These are phyloP conservation scores for Diaporthe sp. DNA, from an alignment of 2,329 filamentous ascomycete genomes.

Conservation along the genomic window DNA sequence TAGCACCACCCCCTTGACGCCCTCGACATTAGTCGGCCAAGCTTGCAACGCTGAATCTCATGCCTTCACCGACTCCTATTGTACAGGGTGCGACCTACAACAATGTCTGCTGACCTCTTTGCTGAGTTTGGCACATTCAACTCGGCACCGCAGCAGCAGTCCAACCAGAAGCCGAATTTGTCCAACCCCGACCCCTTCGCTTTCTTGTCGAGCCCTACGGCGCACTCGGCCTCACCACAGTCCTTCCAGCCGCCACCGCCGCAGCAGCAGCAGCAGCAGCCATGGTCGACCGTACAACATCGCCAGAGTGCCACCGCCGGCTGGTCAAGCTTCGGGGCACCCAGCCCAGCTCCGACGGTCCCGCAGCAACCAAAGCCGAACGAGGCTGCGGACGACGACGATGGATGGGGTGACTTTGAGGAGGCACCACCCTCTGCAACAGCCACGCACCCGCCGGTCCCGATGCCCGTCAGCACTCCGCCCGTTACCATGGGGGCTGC, in stretches of 20 bases:
- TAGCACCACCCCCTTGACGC: constrained; percentile 1
- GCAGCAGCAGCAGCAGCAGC: constrained; percentile 18
- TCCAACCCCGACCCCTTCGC: constrained; percentile 50
- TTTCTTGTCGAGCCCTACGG: constrained; percentile 46
- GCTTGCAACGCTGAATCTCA: constrained; percentile 25
- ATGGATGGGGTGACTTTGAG: constrained; percentile 79
- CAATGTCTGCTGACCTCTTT: constrained; percentile 76
- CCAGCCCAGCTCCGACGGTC: neutral
- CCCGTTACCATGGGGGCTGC: constrained; percentile 24
- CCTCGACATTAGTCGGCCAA: constrained; percentile 3
- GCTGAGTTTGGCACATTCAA: constrained; percentile 71
- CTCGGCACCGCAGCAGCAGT: constrained; percentile 48
- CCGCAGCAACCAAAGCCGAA: constrained; percentile 33
- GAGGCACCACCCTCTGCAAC: constrained; percentile 57
- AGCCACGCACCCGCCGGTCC: constrained; percentile 38
- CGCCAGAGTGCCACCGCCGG: constrained; percentile 38
- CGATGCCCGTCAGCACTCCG: constrained; percentile 9
- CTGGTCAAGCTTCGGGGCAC: constrained; percentile 43
- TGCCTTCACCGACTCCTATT: constrained; percentile 12
- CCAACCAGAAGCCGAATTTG: constrained; percentile 37
- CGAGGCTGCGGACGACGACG: constrained; percentile 62
- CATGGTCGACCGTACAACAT: constrained; percentile 47
- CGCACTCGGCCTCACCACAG: constrained; percentile 37
- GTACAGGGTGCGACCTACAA: constrained; percentile 35
- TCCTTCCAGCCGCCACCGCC: constrained; percentile 38